These are phyloP conservation scores for Mortierella sp. DNA, from an alignment of 371 early-diverging fungal genomes.

Conservation along the genomic window DNA sequence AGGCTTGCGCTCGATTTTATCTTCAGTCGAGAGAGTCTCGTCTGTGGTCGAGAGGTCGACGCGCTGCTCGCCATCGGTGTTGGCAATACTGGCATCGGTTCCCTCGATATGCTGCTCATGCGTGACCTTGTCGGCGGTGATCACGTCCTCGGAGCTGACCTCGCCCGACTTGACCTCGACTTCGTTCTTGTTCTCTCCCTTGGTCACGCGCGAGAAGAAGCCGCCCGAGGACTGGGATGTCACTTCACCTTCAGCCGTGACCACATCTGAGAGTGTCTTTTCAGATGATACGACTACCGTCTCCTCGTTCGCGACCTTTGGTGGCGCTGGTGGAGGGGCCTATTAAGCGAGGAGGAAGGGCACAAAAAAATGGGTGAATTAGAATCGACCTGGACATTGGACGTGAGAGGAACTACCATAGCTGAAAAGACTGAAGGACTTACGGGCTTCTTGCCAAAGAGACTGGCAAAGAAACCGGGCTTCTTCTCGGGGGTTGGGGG, in stretches of 20 bases:
- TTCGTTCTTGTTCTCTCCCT: slow-evolving; percentile 53
- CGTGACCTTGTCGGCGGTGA: slow-evolving; percentile 43
- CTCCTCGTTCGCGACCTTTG: slow-evolving; percentile 39
- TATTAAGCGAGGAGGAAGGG: background rate
- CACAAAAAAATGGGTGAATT: background rate
- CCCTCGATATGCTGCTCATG: slow-evolving; percentile 46
- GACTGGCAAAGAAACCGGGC: slow-evolving; percentile 44
- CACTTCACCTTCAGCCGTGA: slow-evolving; percentile 42
- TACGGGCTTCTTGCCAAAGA: slow-evolving; percentile 54
- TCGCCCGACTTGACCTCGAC: slow-evolving; percentile 56
- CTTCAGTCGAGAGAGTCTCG: slow-evolving; percentile 41
- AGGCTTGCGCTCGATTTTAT: slow-evolving; percentile 54
- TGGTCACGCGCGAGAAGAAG: slow-evolving; percentile 54
- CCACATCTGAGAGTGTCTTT: slow-evolving; percentile 48
- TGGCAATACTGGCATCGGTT: slow-evolving; percentile 45
- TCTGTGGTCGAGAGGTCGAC: slow-evolving; percentile 52
- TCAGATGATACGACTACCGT: slow-evolving; percentile 53
- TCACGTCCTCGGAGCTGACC: slow-evolving; percentile 39
- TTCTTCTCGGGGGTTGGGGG: slow-evolving; percentile 53
- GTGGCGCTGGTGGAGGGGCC: slow-evolving; percentile 43
- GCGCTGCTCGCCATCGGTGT: slow-evolving; percentile 32
- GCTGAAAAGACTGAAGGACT: background rate
- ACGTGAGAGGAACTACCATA: background rate
- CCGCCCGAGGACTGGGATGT: slow-evolving; percentile 40
- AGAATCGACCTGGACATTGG: background rate